Base-by-base conservation (phyloP, 2,329 filamentous ascomycete species). In the Emmonsiellopsis sp. region DNA sequence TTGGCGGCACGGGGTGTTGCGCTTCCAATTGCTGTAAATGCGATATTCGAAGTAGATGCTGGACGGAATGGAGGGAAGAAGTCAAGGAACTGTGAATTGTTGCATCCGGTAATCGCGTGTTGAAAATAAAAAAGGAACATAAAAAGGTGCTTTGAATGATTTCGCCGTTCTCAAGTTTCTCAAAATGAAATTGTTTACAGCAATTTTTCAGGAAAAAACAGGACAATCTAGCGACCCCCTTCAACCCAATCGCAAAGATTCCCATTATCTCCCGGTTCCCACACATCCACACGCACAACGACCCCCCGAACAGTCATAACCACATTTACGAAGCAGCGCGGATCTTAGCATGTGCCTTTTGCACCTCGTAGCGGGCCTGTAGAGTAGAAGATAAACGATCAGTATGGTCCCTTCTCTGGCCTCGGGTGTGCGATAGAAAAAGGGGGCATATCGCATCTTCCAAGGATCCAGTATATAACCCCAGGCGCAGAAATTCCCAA, bases 301-400 rank as follows among this genome's bases (percentile, higher is more conserved):
- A 34, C 17, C 33, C 31, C 13, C 45, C 13, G 11, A 47, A 63
- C 63, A 63, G 67, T 62, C 66, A 68, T 62, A 65, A 46, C 31
- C 33, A 32, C 54, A 67, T 70, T 64, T 69, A 74, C 72, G 87
- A 88, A 74, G 87, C 85, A 68, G 87, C 85, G 81, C 87, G 87
- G 78, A 95, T 80, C 84, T 95, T 95, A 73, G 90, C 88, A 73
- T 94, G 82, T 70, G 88, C 86, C 87, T 96, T 97, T 79, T 87
- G 87, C 78, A 95, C 86, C 83, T 96, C 91, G 80, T 94, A 97
- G 74, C 91, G 88, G 75, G 81, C 80, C 82, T 85, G 65, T 51
- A 55, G 27, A 40, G 21, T 5, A n/a, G 13, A 47, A 33, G 2
- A 13, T 11, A 46, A 37, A 17, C 21, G 5, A 47, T 34, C 7